Conservation (phyloP, 352 stramenopile genomes). For the Globisporangium rhizosaccharum region DNA sequence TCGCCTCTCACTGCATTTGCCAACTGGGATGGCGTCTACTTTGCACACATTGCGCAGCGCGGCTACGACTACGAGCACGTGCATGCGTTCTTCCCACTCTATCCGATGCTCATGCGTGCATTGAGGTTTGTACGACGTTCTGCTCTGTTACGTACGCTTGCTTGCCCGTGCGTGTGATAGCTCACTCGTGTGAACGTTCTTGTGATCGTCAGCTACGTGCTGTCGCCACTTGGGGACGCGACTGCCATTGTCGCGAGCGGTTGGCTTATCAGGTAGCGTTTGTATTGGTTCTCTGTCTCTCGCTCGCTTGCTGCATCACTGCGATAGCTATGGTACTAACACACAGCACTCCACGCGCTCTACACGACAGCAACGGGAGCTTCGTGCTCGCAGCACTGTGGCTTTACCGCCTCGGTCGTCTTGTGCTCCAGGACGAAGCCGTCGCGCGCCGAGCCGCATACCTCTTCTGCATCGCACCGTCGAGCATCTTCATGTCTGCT, state of each 20-base stretch:
- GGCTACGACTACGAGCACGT: constrained; percentile 86
- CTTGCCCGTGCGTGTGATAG: background rate
- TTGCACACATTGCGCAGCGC: constrained; percentile 51
- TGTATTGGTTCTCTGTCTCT: background rate
- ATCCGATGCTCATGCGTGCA: constrained; percentile 47
- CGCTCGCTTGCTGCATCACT: background rate
- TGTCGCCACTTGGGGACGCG: constrained; percentile 15
- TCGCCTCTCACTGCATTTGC: constrained; percentile 38
- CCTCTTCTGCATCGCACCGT: constrained; percentile 72
- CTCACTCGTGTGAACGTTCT: background rate
- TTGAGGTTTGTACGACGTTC: constrained; percentile 8
- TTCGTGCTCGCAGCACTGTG: constrained; percentile 67
- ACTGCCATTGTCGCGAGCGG: constrained; percentile 34
- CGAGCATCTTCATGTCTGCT: constrained; percentile 79
- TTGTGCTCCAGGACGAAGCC: constrained; percentile 50
- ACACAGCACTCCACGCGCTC: background rate
- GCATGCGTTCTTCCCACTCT: constrained; percentile 83
- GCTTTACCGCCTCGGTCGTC: constrained; percentile 57
- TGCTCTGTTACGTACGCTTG: background rate
- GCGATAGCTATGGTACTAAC: background rate
- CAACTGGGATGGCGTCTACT: constrained; percentile 88
- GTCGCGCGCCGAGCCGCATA: constrained; percentile 57
- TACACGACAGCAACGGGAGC: constrained; percentile 45
- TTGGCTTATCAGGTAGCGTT: constrained; percentile 43
- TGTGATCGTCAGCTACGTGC: constrained; percentile 2